A percentile compares a stretch with the other conserved stretches of the same genome.
Evolutionary conservation across 2,329 filamentous ascomycete genomes (phyloP).

Genomic region (Helotiales sp.): DNA sequence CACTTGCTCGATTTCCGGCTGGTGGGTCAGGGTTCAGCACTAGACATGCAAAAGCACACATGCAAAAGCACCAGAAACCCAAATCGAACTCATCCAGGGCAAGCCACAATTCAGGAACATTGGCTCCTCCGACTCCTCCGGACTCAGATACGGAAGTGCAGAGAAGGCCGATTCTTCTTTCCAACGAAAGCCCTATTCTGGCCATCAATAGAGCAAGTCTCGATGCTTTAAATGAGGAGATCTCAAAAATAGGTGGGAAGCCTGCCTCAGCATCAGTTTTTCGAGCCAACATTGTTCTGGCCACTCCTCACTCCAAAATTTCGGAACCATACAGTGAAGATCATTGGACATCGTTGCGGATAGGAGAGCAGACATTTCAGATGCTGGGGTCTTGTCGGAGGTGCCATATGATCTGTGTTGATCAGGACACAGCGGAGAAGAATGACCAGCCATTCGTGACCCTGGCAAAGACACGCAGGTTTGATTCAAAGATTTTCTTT

Average conservation of each 20-base stretch:
- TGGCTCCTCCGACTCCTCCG: conserved; percentile 58
- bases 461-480: conserved; percentile 82
- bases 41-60: conserved; percentile 73
- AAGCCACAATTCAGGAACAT: conserved; percentile 56
- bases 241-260: conserved; percentile 65
- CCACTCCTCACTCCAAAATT: conserved; percentile 46
- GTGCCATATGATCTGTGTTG: conserved; percentile 95
- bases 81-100: conserved; percentile 18
- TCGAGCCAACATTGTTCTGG: conserved; percentile 84
- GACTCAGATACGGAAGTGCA: conserved; percentile 59
- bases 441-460: conserved; percentile 88
- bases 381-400: conserved; percentile 84
- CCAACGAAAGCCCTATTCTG: conserved; percentile 94
- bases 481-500: conserved; percentile 86
- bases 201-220: conserved; percentile 82
- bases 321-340: conserved; percentile 77
- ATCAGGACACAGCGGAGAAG: conserved; percentile 79
- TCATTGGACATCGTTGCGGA: conserved; percentile 69
- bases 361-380: conserved; percentile 68
- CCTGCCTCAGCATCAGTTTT: conserved; percentile 76
- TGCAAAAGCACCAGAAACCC: conserved; percentile 60
- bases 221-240: conserved; percentile 74
- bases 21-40: conserved; percentile 62
- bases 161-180: conserved; percentile 69
- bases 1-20: conserved; percentile 81